phyloP scores from a whole-genome alignment of 768 basidiomycete species.

The Phanerodontia chrysosporium region DNA sequence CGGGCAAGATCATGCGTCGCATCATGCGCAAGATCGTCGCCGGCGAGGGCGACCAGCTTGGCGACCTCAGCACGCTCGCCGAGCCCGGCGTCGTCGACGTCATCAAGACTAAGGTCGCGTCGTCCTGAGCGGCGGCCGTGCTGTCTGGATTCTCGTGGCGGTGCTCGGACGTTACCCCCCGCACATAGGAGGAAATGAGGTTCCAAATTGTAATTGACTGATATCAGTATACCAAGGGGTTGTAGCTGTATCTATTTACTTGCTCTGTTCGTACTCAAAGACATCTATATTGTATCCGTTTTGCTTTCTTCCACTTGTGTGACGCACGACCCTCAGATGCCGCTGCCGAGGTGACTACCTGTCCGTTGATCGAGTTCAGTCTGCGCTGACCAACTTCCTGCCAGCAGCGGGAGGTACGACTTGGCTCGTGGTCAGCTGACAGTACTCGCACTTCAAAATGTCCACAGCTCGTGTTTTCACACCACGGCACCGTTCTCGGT shows the following conservation, averaged over 20 bases:
- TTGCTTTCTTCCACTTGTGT: neutral
- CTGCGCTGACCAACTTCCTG: too few relatives aligned
- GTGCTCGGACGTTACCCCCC: too few relatives aligned
- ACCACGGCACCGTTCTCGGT: too few relatives aligned
- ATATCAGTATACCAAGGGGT: neutral
- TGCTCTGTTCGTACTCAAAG: neutral
- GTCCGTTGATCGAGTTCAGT: too few relatives aligned
- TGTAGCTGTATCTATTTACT: conserved; percentile 1
- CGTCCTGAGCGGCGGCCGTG: neutral
- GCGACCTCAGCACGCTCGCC: conserved; percentile 90
- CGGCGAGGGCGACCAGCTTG: conserved; percentile 91
- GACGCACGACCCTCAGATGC: too few relatives aligned
- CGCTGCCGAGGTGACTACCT: too few relatives aligned
- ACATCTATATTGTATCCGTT: neutral
- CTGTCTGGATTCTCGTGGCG: neutral
- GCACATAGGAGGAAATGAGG: neutral
- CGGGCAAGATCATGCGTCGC: conserved; percentile 97
- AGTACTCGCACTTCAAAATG: too few relatives aligned
- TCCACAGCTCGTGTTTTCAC: too few relatives aligned
- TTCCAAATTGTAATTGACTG: neutral
- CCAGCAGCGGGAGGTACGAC: too few relatives aligned
- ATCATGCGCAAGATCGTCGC: conserved; percentile 96
- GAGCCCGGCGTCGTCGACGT: conserved; percentile 83
- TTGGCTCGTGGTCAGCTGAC: too few relatives aligned
- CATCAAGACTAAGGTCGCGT: conserved; percentile 76